Evolutionary conservation across 371 early-diverging fungal genomes (phyloP).

Genomic region (Mucor indicus): DNA sequence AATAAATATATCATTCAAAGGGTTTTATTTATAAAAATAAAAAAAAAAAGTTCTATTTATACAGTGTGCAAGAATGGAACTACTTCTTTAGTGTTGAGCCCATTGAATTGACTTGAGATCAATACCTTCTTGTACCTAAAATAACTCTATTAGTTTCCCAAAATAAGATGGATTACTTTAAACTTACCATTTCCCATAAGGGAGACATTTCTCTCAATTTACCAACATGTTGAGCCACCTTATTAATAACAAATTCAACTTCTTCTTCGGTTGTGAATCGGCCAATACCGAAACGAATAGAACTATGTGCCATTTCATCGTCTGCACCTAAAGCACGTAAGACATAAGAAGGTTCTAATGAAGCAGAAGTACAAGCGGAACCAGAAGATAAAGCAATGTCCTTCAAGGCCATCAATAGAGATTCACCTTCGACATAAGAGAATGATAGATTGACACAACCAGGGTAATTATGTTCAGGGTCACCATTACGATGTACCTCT

Average conservation of each 20-base stretch:
- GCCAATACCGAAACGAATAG: slow-evolving; percentile 98
- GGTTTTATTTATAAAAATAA: too few relatives aligned
- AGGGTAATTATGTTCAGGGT: slow-evolving; percentile 77
- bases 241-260: slow-evolving; percentile 88
- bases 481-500: slow-evolving; percentile 91
- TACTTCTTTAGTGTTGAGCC: slow-evolving; percentile 87
- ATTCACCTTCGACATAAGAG: slow-evolving; percentile 99
- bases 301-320: slow-evolving; percentile 98
- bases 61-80: too few relatives aligned
- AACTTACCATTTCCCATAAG: slow-evolving; percentile 97
- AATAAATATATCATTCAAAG: too few relatives aligned
- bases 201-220: slow-evolving; percentile 97
- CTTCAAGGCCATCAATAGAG: slow-evolving; percentile 98
- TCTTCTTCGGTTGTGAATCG: slow-evolving; percentile 98
- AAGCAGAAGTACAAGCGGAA: slow-evolving; percentile 99
- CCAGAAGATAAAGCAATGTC: slow-evolving; percentile 98
- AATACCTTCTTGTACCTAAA: slow-evolving; percentile 82
- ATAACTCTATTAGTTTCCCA: not conserved
- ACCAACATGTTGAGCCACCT: slow-evolving; percentile 89
- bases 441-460: slow-evolving; percentile 99
- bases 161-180: not conserved
- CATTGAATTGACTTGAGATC: slow-evolving; percentile 92
- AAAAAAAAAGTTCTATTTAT: too few relatives aligned
- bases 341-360: slow-evolving; percentile 98
- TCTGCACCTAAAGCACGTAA: slow-evolving; percentile 97